phyloP scores from a whole-genome alignment of 2,329 filamentous ascomycete genomes.

The Metarhizium robertsii region DNA sequence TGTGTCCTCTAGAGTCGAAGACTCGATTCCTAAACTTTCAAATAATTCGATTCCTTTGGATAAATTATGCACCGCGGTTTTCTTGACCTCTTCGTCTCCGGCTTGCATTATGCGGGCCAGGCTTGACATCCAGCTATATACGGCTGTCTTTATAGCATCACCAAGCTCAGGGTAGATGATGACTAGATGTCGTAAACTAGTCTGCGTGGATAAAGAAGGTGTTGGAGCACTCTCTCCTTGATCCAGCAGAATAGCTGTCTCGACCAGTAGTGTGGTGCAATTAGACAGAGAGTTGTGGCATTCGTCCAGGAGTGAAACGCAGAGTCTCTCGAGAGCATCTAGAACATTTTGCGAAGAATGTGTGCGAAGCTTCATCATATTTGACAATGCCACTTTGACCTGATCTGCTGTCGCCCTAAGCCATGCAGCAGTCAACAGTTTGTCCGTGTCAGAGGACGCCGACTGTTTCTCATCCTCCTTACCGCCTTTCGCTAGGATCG shows the following conservation, averaged over 20 bases:
- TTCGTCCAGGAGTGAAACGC: conserved; percentile 65
- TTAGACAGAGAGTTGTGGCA: conserved; percentile 65
- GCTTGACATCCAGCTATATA: conserved; percentile 74
- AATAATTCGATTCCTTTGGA: conserved; percentile 62
- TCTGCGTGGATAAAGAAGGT: conserved; percentile 26
- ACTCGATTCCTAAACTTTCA: conserved; percentile 52
- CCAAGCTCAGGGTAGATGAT: conserved; percentile 52
- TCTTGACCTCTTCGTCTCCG: conserved; percentile 70
- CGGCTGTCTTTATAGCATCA: conserved; percentile 56
- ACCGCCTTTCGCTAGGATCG: conserved; percentile 28
- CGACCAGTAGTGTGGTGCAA: conserved; percentile 63
- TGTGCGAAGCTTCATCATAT: conserved; percentile 64
- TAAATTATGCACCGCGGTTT: conserved; percentile 65
- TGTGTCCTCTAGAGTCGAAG: conserved; percentile 56
- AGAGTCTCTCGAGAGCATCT: conserved; percentile 58
- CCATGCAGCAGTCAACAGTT: conserved; percentile 51
- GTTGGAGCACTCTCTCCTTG: conserved; percentile 30
- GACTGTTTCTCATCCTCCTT: conserved; percentile 14
- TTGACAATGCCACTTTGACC: conserved; percentile 72
- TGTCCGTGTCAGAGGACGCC: conserved; percentile 15
- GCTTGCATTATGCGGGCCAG: conserved; percentile 77
- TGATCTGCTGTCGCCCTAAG: conserved; percentile 70
- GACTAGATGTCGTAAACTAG: conserved; percentile 51
- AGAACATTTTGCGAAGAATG: conserved; percentile 63
- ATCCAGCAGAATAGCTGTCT: conserved; percentile 67